Conservation (phyloP, 352 stramenopile genomes). For the Globisporangium nodosum region DNA sequence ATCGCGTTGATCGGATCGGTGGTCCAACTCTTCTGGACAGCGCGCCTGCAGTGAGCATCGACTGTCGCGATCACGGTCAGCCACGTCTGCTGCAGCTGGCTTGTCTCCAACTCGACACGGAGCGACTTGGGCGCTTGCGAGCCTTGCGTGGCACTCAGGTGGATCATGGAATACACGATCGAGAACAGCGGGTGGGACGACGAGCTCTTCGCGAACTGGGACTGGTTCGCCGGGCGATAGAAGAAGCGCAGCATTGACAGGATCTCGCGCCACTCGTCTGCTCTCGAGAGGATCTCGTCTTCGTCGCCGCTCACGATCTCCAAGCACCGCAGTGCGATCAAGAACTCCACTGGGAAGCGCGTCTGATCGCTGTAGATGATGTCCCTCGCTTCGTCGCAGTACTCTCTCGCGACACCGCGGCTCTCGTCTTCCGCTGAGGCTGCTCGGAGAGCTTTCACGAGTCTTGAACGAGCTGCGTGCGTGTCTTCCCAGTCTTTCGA, state of each 20-base stretch:
- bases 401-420: slow-evolving; percentile 17
- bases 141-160: slow-evolving; percentile 4
- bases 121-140: slow-evolving; percentile 11
- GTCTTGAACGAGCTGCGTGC: slow-evolving; percentile 29
- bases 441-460: slow-evolving; percentile 33
- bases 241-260: slow-evolving; percentile 59
- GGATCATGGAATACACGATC: slow-evolving; percentile 39
- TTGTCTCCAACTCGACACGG: slow-evolving; percentile 20
- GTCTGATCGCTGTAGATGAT: slow-evolving; percentile 30
- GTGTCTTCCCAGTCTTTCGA: slow-evolving; percentile 34
- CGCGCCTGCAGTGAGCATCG: slow-evolving; percentile 38
- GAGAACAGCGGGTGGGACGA: slow-evolving; percentile 54
- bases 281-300: slow-evolving; percentile 22
- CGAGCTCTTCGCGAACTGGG: slow-evolving; percentile 39
- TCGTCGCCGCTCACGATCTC: slow-evolving; percentile 26
- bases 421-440: slow-evolving; percentile 16
- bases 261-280: slow-evolving; percentile 26
- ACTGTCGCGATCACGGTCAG: slow-evolving; percentile 32
- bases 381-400: slow-evolving; percentile 23
- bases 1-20: slow-evolving; percentile 29
- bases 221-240: slow-evolving; percentile 56
- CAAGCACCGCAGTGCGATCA: slow-evolving; percentile 40
- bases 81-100: slow-evolving; percentile 28
- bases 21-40: slow-evolving; percentile 26
- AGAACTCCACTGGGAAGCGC: slow-evolving; percentile 60